phyloP scores from a whole-genome alignment of 129 eudicot species.

The Solidago caesia region DNA sequence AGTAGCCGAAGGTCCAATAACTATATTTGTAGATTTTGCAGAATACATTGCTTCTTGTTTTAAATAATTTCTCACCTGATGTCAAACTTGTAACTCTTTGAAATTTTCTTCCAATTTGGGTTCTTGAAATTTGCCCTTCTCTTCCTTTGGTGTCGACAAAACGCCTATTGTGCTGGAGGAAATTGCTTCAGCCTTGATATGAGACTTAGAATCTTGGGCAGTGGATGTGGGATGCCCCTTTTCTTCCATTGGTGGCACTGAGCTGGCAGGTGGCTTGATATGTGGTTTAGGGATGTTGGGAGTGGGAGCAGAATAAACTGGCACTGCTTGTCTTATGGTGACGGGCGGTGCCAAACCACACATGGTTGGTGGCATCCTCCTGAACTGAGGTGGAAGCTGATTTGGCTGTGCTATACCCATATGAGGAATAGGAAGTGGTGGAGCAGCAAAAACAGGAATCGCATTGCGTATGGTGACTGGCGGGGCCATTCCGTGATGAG shows the following conservation, averaged over 20 bases:
- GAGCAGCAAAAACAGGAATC: slow-evolving; percentile 79
- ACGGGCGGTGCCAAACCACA: slow-evolving; percentile 50
- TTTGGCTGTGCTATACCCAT: slow-evolving; percentile 47
- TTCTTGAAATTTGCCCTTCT: slow-evolving; percentile 22
- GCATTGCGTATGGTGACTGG: slow-evolving; percentile 77
- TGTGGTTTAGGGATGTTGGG: slow-evolving; percentile 29
- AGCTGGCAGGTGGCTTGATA: slow-evolving; percentile 10
- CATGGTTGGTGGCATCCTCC: slow-evolving; percentile 34
- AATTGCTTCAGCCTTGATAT: not conserved
- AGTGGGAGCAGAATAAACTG: slow-evolving; percentile 40
- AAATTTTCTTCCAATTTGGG: slow-evolving; percentile 35
- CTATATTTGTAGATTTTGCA: slow-evolving; percentile 23
- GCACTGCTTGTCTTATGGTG: slow-evolving; percentile 56
- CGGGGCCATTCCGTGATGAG: slow-evolving; percentile 68
- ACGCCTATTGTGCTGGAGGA: not conserved
- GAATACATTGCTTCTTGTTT: slow-evolving; percentile 3
- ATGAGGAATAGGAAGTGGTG: slow-evolving; percentile 53
- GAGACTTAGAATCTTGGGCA: slow-evolving; percentile 23
- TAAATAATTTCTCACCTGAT: slow-evolving; percentile 2
- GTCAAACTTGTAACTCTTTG: slow-evolving; percentile 40
- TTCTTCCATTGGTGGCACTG: slow-evolving; percentile 23
- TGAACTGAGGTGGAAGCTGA: slow-evolving; percentile 32
- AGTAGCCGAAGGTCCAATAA: slow-evolving; percentile 18
- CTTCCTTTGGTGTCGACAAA: slow-evolving; percentile 22
- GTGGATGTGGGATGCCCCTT: slow-evolving; percentile 13